Evolutionary conservation across 176 grass and related monocot species (phyloP).

Genomic region (Rhynchospora pubera): DNA sequence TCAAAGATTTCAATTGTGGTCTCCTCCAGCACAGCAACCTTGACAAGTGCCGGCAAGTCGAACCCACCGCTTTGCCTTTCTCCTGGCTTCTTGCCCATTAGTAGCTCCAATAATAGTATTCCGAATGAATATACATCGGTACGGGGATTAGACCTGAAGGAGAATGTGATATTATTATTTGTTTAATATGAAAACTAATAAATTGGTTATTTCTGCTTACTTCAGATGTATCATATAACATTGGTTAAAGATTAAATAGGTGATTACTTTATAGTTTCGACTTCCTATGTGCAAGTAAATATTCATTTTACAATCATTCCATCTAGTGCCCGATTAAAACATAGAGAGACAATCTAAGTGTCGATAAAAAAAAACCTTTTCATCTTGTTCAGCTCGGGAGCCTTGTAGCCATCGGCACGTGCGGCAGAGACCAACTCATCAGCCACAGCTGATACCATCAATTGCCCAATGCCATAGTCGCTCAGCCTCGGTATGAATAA

Average conservation of each 20-base stretch:
- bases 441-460: constrained; percentile 61
- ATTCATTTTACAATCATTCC: background rate
- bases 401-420: constrained; percentile 62
- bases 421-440: constrained; percentile 60
- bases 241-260: background rate
- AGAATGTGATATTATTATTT: background rate
- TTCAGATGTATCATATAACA: background rate
- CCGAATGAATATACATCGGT: constrained; percentile 94
- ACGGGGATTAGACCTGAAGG: constrained; percentile 35
- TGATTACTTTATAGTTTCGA: background rate
- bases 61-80: background rate
- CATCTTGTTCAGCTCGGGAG: constrained; percentile 67
- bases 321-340: background rate
- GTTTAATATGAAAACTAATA: background rate
- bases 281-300: background rate
- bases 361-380: constrained; percentile 9
- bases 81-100: constrained; percentile 53
- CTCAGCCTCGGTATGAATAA: constrained; percentile 50
- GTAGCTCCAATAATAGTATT: constrained; percentile 80
- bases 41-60: constrained; percentile 61
- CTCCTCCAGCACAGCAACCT: constrained; percentile 83
- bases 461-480: constrained; percentile 46
- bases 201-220: background rate
- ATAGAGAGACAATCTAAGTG: background rate
- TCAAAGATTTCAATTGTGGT: constrained; percentile 68